Base-by-base conservation (phyloP, 495 filamentous ascomycete species). In the Trichoderma erinaceum region DNA sequence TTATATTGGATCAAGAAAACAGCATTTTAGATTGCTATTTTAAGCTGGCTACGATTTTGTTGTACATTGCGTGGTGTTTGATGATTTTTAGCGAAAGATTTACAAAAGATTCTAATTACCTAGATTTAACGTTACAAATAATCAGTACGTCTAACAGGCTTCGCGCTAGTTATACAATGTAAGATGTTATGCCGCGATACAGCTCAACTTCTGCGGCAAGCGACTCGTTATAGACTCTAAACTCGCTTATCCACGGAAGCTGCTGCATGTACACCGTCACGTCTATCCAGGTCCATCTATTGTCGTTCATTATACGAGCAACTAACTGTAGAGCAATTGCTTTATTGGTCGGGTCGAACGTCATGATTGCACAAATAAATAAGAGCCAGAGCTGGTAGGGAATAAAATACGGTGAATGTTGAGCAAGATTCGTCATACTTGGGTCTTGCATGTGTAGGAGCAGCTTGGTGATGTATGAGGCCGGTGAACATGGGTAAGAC, bases 361-460 rank as follows among this genome's bases (percentile, higher is more conserved):
- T 15, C 56, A 61, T 61, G 10, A 25, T 29, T 16, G 56, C 56
- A 32, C 25, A 32, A 13, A 61, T 23, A 11, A 61, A 12, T 0
- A 61, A 13, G 15, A 61, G 56, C 56, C 56, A 61, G 56, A 61
- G 12, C 56, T 61, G 56, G 16, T 21, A 61, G 12, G 56, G 56
- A 23, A 61, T 32, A 4, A 61, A 61, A 16, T 61, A 27, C 11
- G 23, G 8, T 6, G 25, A 29, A 7, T 23, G 11, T 16, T 23
- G 27, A 25, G 15, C 4, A 16, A 32, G 56, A 32, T 25, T 32
- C 56, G 3, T 35, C 11, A 32, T 18, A 25, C 27, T 61, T 1
- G 4, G 25, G 52, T 23, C 10, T 61, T 61, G 52, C 27, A 61
- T 21, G 4, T 15, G 52, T 3, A 6, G 23, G 7, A 61, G 23